A percentile compares a stretch with the other conserved stretches of the same genome.
Evolutionary conservation across 2,329 filamentous ascomycete genomes (phyloP).

Genomic region (Microsporum audouinii): DNA sequence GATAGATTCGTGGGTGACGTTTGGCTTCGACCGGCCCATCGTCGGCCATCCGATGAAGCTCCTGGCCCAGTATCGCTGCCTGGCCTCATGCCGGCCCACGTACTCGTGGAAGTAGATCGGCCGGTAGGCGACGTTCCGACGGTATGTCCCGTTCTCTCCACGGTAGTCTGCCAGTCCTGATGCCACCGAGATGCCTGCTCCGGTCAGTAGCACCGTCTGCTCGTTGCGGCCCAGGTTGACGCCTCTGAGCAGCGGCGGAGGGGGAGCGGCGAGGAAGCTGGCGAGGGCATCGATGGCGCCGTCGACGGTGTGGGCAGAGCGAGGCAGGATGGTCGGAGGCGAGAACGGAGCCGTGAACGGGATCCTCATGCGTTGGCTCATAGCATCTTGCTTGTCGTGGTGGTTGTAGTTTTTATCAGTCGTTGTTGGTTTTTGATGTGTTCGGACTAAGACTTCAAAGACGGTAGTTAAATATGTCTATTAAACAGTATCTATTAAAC

Average conservation of each 20-base stretch:
- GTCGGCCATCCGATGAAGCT: conserved; percentile 89
- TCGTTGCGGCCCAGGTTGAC: conserved; percentile 34
- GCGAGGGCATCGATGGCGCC: conserved; percentile 68
- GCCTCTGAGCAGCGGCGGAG: conserved; percentile 39
- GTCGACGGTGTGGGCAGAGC: conserved; percentile 54
- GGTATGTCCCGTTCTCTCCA: conserved; percentile 80
- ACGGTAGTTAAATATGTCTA: too few species aligned
- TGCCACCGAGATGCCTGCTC: conserved; percentile 85
- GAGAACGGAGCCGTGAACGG: conserved; percentile 80
- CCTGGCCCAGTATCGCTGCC: conserved; percentile 91
- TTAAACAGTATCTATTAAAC: too few species aligned
- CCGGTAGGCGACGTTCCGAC: conserved; percentile 76
- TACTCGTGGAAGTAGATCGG: conserved; percentile 95
- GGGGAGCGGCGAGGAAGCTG: conserved; percentile 58
- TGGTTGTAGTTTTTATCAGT: background rate
- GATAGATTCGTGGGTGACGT: conserved; percentile 67
- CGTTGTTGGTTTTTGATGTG: background rate
- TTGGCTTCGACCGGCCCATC: conserved; percentile 66
- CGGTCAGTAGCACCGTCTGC: conserved; percentile 58
- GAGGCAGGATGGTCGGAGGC: conserved; percentile 61
- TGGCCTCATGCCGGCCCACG: conserved; percentile 62
- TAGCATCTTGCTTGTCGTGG: conserved; percentile 34
- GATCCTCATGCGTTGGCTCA: conserved; percentile 70
- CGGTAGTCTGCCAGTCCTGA: conserved; percentile 90
- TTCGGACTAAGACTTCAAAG: background rate